Percentiles rank a stretch among this genome's conserved stretches.
phyloP scores from a whole-genome alignment of 305 asterid genomes.

The Fraxinus albicans region DNA sequence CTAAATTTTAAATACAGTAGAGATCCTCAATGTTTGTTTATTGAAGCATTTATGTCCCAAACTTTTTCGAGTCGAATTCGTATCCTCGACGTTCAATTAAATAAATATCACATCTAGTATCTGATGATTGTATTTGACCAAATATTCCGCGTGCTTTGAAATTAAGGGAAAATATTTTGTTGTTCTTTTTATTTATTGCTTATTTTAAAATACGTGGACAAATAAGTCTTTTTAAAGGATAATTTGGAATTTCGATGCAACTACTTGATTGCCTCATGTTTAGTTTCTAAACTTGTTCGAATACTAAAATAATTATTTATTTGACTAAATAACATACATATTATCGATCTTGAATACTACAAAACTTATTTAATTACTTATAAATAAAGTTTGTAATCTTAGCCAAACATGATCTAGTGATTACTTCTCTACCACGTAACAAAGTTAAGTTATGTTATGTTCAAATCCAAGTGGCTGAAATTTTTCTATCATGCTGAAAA shows the following conservation, averaged over 20 bases:
- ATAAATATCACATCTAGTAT: neutral
- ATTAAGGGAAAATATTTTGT: neutral
- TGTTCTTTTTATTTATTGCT: neutral
- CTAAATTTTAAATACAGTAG: neutral
- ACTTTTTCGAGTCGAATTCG: neutral
- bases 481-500: neutral
- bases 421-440: neutral
- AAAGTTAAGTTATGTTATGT: neutral
- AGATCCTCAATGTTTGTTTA: neutral
- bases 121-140: neutral
- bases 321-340: too few species aligned
- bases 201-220: neutral
- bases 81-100: neutral
- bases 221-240: neutral
- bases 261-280: too few species aligned
- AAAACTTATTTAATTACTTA: too few species aligned
- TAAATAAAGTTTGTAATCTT: neutral
- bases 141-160: neutral
- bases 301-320: too few species aligned
- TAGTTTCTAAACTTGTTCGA: too few species aligned
- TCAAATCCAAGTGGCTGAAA: slow-evolving; percentile 16
- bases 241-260: neutral
- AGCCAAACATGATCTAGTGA: neutral
- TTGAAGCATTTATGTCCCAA: neutral
- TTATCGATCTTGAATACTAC: neutral